Evolutionary conservation across 768 basidiomycete species (phyloP).

Genomic region (Boletus pseudo-olivaceus): DNA sequence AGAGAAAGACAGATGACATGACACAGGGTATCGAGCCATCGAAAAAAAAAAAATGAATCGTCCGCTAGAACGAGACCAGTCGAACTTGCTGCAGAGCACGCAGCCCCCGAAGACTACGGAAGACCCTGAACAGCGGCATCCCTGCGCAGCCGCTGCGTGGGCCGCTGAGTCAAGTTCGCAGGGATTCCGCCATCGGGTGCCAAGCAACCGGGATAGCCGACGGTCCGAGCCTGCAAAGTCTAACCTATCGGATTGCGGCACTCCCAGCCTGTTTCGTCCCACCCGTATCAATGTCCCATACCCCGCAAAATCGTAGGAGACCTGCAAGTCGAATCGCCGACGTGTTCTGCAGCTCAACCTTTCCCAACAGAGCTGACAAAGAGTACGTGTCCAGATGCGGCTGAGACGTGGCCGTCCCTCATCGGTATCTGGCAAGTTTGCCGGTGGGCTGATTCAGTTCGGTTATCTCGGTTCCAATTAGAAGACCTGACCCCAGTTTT

Average conservation of each 20-base stretch:
- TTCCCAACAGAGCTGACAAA: no score
- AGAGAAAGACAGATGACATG: not conserved
- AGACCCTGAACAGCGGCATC: not conserved
- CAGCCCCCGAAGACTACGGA: constrained; percentile 19
- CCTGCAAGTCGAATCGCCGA: not conserved
- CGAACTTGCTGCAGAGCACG: not conserved
- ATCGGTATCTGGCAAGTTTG: constrained; percentile 9
- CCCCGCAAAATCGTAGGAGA: not conserved
- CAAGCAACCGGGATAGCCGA: constrained; percentile 5
- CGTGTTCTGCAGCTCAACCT: no score
- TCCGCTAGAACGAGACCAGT: not conserved
- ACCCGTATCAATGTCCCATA: not conserved
- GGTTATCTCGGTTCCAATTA: constrained; percentile 3
- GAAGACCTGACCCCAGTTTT: not conserved
- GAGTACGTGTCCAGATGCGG: not conserved
- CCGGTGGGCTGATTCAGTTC: constrained; percentile 19
- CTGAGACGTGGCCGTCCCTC: not conserved
- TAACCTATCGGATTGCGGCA: constrained; percentile 9
- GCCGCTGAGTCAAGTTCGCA: constrained; percentile 5
- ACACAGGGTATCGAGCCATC: not conserved
- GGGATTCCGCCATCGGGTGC: constrained; percentile 1
- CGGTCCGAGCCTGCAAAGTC: constrained; percentile 4
- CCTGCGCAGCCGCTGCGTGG: constrained; percentile 1
- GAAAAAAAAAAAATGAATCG: not conserved
- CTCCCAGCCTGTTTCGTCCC: not conserved